A percentile compares a stretch with the other conserved stretches of the same genome.
These are phyloP conservation scores for Abortiporus biennis DNA, from an alignment of 1,284 basidiomycete genomes.

Conservation along the genomic window DNA sequence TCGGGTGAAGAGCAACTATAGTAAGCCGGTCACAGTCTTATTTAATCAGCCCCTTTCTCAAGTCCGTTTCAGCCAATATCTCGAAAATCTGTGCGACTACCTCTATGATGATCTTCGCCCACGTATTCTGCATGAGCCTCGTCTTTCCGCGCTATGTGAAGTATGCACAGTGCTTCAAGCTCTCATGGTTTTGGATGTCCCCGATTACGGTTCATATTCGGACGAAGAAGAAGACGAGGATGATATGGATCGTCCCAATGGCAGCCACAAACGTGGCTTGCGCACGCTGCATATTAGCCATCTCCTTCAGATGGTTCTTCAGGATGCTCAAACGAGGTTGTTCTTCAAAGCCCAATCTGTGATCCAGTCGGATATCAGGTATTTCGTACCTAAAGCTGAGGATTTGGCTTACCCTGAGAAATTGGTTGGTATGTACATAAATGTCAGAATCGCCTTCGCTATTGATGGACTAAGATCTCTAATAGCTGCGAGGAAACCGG, in stretches of 20 bases:
- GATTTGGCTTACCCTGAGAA: conserved; percentile 86
- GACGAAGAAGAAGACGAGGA: conserved; percentile 34
- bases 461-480: conserved; percentile 1
- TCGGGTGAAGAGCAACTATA: conserved; percentile 82
- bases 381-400: conserved; percentile 69
- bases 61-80: conserved; percentile 55
- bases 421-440: conserved; percentile 45
- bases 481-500: conserved; percentile 39
- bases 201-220: conserved; percentile 29
- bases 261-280: conserved; percentile 31
- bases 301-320: conserved; percentile 81
- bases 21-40: conserved; percentile 41
- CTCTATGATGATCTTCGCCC: conserved; percentile 92
- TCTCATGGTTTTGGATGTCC: conserved; percentile 83
- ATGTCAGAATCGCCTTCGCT: background rate
- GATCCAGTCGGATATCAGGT: conserved; percentile 81
- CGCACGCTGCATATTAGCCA: conserved; percentile 62
- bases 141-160: conserved; percentile 81
- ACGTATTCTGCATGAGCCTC: conserved; percentile 86
- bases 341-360: conserved; percentile 93
- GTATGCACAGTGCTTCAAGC: conserved; percentile 93
- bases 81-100: conserved; percentile 87
- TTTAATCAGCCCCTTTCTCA: background rate
- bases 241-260: conserved; percentile 21
- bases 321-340: conserved; percentile 89